These are phyloP conservation scores for Knoxia roxburghii DNA, from an alignment of 257 asterid genomes.

Conservation along the genomic window DNA sequence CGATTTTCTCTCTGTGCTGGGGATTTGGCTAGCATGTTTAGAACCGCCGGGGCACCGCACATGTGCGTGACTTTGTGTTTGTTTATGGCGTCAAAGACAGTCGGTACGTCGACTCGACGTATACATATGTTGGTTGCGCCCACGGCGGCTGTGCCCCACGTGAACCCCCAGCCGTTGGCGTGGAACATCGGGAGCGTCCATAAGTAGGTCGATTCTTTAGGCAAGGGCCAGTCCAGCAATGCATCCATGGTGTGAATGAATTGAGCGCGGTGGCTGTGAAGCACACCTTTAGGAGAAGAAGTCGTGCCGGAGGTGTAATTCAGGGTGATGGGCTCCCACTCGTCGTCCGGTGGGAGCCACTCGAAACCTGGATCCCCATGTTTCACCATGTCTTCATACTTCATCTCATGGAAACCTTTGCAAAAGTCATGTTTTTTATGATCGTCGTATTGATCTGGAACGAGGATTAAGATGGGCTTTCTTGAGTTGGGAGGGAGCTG, in stretches of 20 bases:
- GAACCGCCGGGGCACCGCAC: conserved; percentile 88
- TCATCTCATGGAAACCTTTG: background rate
- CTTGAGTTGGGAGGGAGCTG: conserved; percentile 28
- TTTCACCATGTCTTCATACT: conserved; percentile 10
- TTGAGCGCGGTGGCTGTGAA: conserved; percentile 64
- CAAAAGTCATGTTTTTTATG: background rate
- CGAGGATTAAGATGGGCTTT: conserved; percentile 40
- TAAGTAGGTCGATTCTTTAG: conserved; percentile 54
- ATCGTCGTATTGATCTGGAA: conserved; percentile 1
- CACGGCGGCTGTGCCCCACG: conserved; percentile 78
- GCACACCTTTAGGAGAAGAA: conserved; percentile 75
- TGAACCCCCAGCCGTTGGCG: conserved; percentile 83
- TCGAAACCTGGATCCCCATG: conserved; percentile 42
- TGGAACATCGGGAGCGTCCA: conserved; percentile 98
- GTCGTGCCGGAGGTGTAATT: conserved; percentile 91
- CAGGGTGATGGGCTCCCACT: conserved; percentile 47
- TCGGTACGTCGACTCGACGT: conserved; percentile 48
- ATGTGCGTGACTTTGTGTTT: conserved; percentile 60
- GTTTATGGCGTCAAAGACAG: conserved; percentile 35
- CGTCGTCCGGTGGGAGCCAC: conserved; percentile 59
- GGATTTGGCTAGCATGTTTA: conserved; percentile 46
- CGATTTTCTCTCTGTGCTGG: conserved; percentile 21
- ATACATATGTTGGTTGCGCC: conserved; percentile 66
- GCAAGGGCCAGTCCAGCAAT: conserved; percentile 52
- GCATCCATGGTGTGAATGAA: conserved; percentile 51